A percentile compares a stretch with the other conserved stretches of the same genome.
These are phyloP conservation scores for Metrosideros polymorpha DNA, from an alignment of 441 rosid species.

Conservation along the genomic window DNA sequence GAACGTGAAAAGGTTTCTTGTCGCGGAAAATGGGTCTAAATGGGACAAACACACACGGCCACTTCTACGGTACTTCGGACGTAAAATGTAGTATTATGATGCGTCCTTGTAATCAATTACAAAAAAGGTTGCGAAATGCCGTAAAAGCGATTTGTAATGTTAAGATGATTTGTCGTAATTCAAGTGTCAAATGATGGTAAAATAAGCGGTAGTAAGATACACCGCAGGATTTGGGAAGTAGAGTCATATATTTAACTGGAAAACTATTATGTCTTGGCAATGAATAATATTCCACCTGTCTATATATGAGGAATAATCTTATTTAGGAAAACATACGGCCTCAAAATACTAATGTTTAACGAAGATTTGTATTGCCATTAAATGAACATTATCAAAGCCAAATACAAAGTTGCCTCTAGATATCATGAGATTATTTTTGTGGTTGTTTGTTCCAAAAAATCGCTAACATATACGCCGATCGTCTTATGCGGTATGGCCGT, in stretches of 20 bases:
- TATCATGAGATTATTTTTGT: neutral
- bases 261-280: neutral
- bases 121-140: too few relatives aligned
- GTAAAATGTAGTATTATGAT: neutral
- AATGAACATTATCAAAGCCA: neutral
- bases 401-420: neutral
- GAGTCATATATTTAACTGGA: too few relatives aligned
- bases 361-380: neutral
- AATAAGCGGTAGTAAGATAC: too few relatives aligned
- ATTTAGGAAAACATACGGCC: neutral
- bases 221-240: neutral
- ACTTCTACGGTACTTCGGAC: rapidly evolving
- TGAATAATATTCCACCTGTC: neutral
- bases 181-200: neutral
- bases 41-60: neutral
- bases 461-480: too few relatives aligned
- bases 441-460: too few relatives aligned
- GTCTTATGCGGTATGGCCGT: too few relatives aligned
- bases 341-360: neutral
- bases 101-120: rapidly evolving
- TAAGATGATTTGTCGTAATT: neutral
- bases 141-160: neutral
- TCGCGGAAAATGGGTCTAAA: neutral
- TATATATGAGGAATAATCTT: neutral
- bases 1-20: neutral